These are phyloP conservation scores for Gastrodia elata DNA, from an alignment of 106 monocot genomes.

Conservation along the genomic window DNA sequence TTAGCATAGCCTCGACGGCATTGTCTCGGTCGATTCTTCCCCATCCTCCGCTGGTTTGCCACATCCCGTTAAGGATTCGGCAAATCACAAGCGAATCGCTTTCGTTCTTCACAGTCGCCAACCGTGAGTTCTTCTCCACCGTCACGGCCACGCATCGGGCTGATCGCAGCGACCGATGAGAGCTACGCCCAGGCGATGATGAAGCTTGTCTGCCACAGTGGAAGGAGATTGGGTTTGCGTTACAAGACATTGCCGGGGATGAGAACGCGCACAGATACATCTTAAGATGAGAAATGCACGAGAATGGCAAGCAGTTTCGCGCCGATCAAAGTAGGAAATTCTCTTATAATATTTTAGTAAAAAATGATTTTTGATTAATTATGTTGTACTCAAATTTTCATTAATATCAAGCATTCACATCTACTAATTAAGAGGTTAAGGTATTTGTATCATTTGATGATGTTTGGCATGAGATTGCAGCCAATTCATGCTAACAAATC, in stretches of 20 bases:
- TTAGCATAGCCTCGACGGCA: constrained; percentile 88
- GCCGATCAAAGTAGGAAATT: too few species aligned
- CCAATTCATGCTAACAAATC: too few species aligned
- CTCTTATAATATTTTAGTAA: too few species aligned
- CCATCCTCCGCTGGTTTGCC: constrained; percentile 99
- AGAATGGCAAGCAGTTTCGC: too few species aligned
- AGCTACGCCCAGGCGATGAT: neutral
- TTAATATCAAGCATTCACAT: too few species aligned
- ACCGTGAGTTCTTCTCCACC: constrained; percentile 27
- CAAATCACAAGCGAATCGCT: constrained; percentile 65
- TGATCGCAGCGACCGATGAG: neutral
- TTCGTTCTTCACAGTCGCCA: constrained; percentile 36
- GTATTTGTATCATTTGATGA: too few species aligned
- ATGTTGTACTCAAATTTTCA: too few species aligned
- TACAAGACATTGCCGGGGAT: neutral
- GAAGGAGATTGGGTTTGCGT: neutral
- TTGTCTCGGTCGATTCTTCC: constrained; percentile 82
- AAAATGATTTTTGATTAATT: too few species aligned
- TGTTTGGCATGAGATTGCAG: too few species aligned
- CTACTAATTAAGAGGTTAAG: too few species aligned
- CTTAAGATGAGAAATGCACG: too few species aligned
- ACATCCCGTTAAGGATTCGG: constrained; percentile 92
- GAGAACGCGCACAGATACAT: neutral
- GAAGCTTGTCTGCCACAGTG: neutral
- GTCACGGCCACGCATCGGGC: constrained; percentile 28